Percentiles rank a stretch among this genome's conserved stretches.
phyloP scores from a whole-genome alignment of 2,329 filamentous ascomycete species.

The Diplodia intermedia region DNA sequence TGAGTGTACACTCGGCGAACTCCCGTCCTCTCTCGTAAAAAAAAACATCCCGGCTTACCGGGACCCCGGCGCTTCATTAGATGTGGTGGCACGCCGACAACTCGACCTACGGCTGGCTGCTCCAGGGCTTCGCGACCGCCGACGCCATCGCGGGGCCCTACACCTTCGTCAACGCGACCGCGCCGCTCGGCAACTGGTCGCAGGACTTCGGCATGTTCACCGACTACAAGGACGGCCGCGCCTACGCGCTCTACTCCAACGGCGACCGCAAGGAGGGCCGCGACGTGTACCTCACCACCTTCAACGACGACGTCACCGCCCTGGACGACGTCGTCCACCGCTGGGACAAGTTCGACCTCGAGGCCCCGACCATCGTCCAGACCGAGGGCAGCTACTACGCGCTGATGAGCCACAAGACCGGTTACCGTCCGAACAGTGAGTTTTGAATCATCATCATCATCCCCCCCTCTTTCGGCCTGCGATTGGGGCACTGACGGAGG shows the following conservation, averaged over 20 bases:
- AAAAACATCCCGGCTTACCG: no score
- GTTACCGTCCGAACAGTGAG: constrained; percentile 65
- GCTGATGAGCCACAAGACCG: constrained; percentile 69
- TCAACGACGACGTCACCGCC: constrained; percentile 60
- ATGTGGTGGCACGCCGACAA: constrained; percentile 70
- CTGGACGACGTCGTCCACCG: constrained; percentile 61
- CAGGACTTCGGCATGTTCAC: constrained; percentile 68
- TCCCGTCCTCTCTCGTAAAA: background rate
- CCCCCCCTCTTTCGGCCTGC: background rate
- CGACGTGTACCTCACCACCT: constrained; percentile 64
- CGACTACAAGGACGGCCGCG: constrained; percentile 63
- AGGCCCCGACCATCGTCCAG: constrained; percentile 66
- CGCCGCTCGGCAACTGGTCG: constrained; percentile 67
- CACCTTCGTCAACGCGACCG: constrained; percentile 60
- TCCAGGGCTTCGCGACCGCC: constrained; percentile 64
- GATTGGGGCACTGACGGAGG: background rate
- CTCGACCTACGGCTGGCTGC: constrained; percentile 61
- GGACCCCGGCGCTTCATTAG: constrained; percentile 37
- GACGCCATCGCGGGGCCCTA: constrained; percentile 63
- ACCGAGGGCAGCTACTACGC: constrained; percentile 67
- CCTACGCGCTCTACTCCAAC: constrained; percentile 66
- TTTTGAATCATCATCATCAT: no score
- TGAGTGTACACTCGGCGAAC: constrained; percentile 39
- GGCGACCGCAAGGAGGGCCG: constrained; percentile 62
- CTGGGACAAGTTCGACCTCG: constrained; percentile 66